phyloP scores from a whole-genome alignment of 805 yeast genomes.

The Saccharomycopsis selenospora region DNA sequence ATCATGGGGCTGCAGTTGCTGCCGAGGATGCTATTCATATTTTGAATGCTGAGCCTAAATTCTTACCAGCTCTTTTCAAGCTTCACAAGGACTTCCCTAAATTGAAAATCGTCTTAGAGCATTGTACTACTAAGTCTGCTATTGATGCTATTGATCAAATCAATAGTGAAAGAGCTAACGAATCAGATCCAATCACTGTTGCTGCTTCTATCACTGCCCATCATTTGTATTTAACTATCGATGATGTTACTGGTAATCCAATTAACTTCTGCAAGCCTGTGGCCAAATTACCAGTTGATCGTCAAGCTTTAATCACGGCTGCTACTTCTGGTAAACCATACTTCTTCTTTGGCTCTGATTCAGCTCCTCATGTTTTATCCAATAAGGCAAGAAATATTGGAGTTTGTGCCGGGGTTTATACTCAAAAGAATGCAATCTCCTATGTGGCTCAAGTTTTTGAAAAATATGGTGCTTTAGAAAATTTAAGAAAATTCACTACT shows the following conservation, averaged over 20 bases:
- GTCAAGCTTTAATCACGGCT: constrained; percentile 72
- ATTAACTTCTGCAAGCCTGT: constrained; percentile 96
- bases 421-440: constrained; percentile 75
- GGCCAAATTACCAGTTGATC: constrained; percentile 85
- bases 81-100: constrained; percentile 80
- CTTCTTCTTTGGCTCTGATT: constrained; percentile 95
- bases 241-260: constrained; percentile 95
- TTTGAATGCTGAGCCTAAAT: constrained; percentile 87
- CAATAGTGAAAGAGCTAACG: constrained; percentile 35
- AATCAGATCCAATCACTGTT: constrained; percentile 44
- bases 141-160: constrained; percentile 66
- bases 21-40: constrained; percentile 70
- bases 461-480: constrained; percentile 50
- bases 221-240: constrained; percentile 81
- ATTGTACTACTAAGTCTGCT: constrained; percentile 90
- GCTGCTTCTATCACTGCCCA: constrained; percentile 96
- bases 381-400: constrained; percentile 71
- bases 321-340: constrained; percentile 88
- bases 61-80: constrained; percentile 79
- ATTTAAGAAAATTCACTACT: constrained; percentile 66
- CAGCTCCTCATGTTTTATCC: constrained; percentile 91
- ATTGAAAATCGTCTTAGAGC: constrained; percentile 82
- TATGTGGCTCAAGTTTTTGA: constrained; percentile 88
- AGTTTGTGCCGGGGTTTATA: constrained; percentile 97
- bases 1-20: constrained; percentile 25